Evolutionary conservation across 1,284 basidiomycete species (phyloP), one percentile per base, ranked within the genome.

Genomic region (Pseudozyma sp.): DNA sequence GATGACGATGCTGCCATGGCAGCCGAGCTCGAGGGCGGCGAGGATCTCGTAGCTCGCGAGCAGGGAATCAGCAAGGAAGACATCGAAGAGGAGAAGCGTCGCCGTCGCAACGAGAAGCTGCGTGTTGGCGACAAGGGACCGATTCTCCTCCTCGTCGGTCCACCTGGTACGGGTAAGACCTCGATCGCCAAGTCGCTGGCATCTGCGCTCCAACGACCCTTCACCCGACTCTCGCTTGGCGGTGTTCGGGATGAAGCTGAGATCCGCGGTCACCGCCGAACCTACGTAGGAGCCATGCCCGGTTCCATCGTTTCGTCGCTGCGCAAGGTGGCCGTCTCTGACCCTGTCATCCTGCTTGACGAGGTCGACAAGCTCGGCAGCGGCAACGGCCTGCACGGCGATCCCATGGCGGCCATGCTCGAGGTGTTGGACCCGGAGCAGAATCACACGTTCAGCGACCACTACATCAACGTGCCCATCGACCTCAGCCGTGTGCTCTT

Each of bases 191-290:
- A 78, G 29, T 84, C 81, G 31, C 78, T 86, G 14, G 85, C 85
- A 30, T 83, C 94, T 29, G 92, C 92, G 9, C 91, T 91, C 57
- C 91, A 92, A 3, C 92, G 94, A 0, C 93, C 87, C 11, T 81
- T 80, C 58, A 72, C 75, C 39, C 64, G 56, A 52, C 54, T 86
- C 19, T 84, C 82, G 33, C 79, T 86, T 19, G 85, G 86, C 44
- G 86, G 86, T 55, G 85, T 86, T 3, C 80, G 85, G 10, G 86
- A 86, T 70, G 86, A 86, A 64, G 84, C 85, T 17, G 85, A 86
- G 54, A 86, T 86, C 39, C 81, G 86, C 9, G 86, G 75, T 7
- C 85, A 84, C 67, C 67, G 85, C 5, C 60, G 83, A 33, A 83
- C 76, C 17, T 81, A 80, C 54, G 75, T 75, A 50, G 78, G 79